Base-by-base conservation (phyloP, 2,329 filamentous ascomycete species). In the Aureobasidium namibiae region DNA sequence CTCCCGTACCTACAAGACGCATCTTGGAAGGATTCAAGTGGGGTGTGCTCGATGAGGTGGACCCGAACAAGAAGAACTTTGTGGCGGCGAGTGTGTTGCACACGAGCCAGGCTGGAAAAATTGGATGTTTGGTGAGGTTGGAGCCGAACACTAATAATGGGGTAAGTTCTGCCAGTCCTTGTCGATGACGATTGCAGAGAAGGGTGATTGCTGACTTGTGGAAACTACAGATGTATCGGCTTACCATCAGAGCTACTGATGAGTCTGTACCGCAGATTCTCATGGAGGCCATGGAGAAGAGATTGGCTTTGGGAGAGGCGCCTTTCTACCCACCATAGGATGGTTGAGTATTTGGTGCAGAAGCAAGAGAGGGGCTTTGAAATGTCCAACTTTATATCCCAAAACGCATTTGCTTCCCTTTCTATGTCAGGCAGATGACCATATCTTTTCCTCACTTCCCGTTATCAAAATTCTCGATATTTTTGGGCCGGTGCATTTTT, bases 231-330 rank as follows among this genome's bases (percentile, higher is more conserved):
- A 96, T 96, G 90, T 89, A 95, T 68, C 92, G 94, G 56, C 80
- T 97, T 62, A 99, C 94, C 0, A 87, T 99, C 66, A 84, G 94
- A 63, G 94, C 92, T 6, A 99, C 94, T 1, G 92, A 97, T 68
- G 94, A 97, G 69, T 83, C 80, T 33, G 90, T 99, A 0, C 91
- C 94, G 8, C 81, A 83, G 1, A 80, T 92, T 21, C 72, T 99
- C 60, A 77, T 94, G 68, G 92, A 90, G 72, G 76, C 89, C 60
- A 95, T 99, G 90, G 88, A 95, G 69, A 89, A 92, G 63, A 83
- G 88, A 62, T 78, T 97, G 49, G 80, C 49, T 7, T 1, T 41
- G 16, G 59, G 49, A n/a, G 59, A 56, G 14, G 59, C 57, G 8
- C 57, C 57, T 11, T 59, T 59, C 23, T 59, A 59, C 11, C 57